These are phyloP conservation scores for Cardamine resedifolia DNA, from an alignment of 345 rosid species.

Conservation along the genomic window DNA sequence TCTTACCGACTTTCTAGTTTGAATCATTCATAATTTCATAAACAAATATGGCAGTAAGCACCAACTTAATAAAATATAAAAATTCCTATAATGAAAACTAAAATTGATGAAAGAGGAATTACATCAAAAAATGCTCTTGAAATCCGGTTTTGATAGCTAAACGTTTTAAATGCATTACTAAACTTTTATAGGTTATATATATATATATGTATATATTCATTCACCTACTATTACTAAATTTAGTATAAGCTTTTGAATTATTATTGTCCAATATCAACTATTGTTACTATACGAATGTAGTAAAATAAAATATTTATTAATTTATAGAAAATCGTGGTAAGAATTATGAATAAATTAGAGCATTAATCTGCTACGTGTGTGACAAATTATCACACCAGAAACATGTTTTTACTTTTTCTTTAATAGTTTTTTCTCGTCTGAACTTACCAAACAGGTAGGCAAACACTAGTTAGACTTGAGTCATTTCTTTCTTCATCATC, in stretches of 20 bases:
- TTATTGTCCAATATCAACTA: neutral
- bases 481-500: neutral
- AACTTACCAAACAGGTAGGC: constrained; percentile 14
- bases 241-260: neutral
- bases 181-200: too few species aligned
- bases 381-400: constrained; percentile 17
- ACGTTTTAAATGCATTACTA: too few species aligned
- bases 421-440: constrained; percentile 4
- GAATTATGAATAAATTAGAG: neutral
- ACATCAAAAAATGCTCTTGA: neutral
- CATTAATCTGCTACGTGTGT: neutral
- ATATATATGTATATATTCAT: too few species aligned
- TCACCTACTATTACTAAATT: neutral
- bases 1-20: too few species aligned
- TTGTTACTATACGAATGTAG: neutral
- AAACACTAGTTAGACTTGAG: constrained; percentile 12
- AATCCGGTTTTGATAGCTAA: neutral
- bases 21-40: too few species aligned
- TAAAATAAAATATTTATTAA: neutral
- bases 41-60: too few species aligned
- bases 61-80: neutral
- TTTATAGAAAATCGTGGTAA: neutral
- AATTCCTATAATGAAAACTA: neutral
- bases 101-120: neutral
- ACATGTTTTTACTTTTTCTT: constrained; percentile 28